phyloP scores from a whole-genome alignment of 768 basidiomycete genomes.

The Coprinopsis marcescibilis region DNA sequence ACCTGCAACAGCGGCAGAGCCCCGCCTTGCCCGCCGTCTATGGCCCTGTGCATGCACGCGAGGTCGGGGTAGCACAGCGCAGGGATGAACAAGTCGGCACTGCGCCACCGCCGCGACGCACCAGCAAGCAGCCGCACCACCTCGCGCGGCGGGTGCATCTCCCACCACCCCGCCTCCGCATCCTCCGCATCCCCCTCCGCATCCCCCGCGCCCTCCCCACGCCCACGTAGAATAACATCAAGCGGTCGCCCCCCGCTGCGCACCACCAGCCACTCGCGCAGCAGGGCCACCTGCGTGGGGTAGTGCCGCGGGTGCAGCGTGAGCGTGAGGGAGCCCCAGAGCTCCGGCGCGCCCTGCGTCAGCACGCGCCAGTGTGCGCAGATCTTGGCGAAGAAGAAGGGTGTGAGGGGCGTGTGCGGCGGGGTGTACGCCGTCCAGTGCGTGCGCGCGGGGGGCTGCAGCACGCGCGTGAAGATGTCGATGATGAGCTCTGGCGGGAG shows the following conservation, averaged over 20 bases:
- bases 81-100: constrained; percentile 2
- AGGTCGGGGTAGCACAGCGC: constrained; percentile 3
- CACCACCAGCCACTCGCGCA: neutral
- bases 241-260: neutral
- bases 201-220: too few relatives aligned
- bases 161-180: constrained; percentile 1
- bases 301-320: neutral
- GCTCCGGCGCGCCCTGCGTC: neutral
- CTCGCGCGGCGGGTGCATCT: constrained; percentile 4
- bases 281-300: neutral
- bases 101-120: neutral
- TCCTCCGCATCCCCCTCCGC: too few relatives aligned
- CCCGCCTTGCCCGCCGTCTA: too few relatives aligned
- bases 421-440: constrained; percentile 1
- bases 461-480: constrained; percentile 2
- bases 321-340: constrained; percentile 1
- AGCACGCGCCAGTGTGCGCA: constrained; percentile 1
- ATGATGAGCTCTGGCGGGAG: constrained; percentile 3
- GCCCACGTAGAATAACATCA: neutral
- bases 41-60: neutral
- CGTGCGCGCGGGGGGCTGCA: neutral
- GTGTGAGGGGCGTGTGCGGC: constrained; percentile 1
- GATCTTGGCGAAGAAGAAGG: constrained; percentile 3
- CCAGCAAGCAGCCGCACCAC: neutral
- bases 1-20: neutral